These are phyloP conservation scores for Chytriomyces confervae DNA, from an alignment of 192 early-diverging fungal species.

Conservation along the genomic window DNA sequence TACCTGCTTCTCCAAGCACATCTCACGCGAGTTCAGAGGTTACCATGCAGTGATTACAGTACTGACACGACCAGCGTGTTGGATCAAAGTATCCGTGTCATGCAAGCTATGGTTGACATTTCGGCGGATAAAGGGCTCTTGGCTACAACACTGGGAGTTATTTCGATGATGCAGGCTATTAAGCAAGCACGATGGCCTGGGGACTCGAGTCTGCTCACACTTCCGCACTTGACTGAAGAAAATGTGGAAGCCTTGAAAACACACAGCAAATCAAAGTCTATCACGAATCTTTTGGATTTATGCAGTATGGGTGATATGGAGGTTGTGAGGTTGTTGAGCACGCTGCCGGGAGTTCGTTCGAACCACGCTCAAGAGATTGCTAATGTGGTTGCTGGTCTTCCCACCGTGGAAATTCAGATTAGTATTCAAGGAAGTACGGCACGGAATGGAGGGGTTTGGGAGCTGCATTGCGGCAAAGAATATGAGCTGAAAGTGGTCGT, in stretches of 20 bases:
- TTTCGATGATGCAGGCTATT: slow-evolving; percentile 87
- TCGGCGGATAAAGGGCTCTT: slow-evolving; percentile 72
- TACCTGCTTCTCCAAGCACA: slow-evolving; percentile 90
- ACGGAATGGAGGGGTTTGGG: slow-evolving; percentile 46
- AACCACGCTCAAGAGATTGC: slow-evolving; percentile 34
- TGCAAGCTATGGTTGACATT: slow-evolving; percentile 93
- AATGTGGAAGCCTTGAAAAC: slow-evolving; percentile 17
- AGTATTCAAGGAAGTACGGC: slow-evolving; percentile 34
- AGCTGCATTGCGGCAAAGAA: slow-evolving; percentile 47
- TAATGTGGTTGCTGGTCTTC: slow-evolving; percentile 43
- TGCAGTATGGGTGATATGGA: slow-evolving; percentile 14
- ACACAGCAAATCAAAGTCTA: slow-evolving; percentile 2
- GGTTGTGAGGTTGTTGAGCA: slow-evolving; percentile 21
- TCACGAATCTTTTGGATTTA: slow-evolving; percentile 28
- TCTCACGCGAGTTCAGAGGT: slow-evolving; percentile 68
- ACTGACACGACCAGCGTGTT: slow-evolving; percentile 91
- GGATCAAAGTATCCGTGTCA: slow-evolving; percentile 88
- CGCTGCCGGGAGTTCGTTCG: slow-evolving; percentile 20
- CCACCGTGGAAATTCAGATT: slow-evolving; percentile 35
- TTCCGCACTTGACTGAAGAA: slow-evolving; percentile 59
- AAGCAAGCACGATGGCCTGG: slow-evolving; percentile 89
- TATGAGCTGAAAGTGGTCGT: slow-evolving; percentile 45
- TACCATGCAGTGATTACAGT: slow-evolving; percentile 88
- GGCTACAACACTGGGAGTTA: slow-evolving; percentile 68
- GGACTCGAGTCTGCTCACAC: slow-evolving; percentile 73